Base-by-base conservation (phyloP, 495 filamentous ascomycete genomes). In the Tuber magnatum region DNA sequence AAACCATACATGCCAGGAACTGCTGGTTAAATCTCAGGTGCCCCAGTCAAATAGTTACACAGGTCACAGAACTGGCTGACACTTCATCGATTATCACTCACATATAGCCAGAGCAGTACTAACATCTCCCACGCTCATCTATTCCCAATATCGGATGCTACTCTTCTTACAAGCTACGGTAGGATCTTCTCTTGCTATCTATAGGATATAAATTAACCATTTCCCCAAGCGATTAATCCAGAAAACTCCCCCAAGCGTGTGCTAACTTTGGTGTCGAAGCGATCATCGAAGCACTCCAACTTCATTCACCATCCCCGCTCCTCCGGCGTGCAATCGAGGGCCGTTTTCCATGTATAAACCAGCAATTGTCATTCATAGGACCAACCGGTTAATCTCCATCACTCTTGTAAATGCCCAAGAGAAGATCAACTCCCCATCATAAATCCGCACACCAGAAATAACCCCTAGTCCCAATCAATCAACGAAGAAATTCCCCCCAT, bases 1-100 rank as follows among this genome's bases (percentile, higher is more conserved):
- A 35, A 65, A 8, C 4, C 18, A 65, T 35, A 28, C 56, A 65
- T 35, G 1, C 28, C 12, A 65, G 28, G 28, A 35, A 28, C 56
- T 35, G 4, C 28, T 65, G 28, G 28, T 35, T 32, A 18, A 65
- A 35, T 14, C 28, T 65, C 28, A 7, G 32, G 32, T 61, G 28
- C 24, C 48, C n/a, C n/a, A 61, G 51, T 61, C 28, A 28, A n/a
- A 14, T 28, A 61, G n/a, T 18, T 10, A 1, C 28, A 32, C 28
- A 12, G 28, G 14, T 18, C 28, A 35, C 12, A 65, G 12, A 65
- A 14, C 14, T 35, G 28, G 28, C 14, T 35, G 12, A 35, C 18
- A 18, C 56, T 35, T 65, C 56, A 65, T 35, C 56, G 56, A 65
- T 65, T 65, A 4, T 65, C 56, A 65, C 56, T 65, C 56, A 65